These are phyloP conservation scores for Cerioporus squamosus DNA, from an alignment of 1,284 basidiomycete genomes.

Conservation along the genomic window DNA sequence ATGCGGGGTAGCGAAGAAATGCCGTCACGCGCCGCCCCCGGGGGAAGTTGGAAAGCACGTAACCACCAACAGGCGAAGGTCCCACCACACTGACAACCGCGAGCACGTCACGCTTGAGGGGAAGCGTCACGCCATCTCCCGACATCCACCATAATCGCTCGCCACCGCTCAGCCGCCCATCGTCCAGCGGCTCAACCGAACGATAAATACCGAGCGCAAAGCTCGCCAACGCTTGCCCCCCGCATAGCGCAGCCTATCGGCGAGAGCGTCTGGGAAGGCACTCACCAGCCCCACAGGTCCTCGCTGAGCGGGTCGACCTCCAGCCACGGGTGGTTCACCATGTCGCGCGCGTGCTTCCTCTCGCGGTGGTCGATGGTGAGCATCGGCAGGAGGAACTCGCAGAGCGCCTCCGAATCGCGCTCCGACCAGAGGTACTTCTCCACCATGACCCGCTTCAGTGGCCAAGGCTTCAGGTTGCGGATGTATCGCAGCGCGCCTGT, in stretches of 20 bases:
- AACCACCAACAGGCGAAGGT: background rate
- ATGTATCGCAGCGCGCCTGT: slow-evolving; percentile 74
- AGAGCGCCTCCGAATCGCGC: slow-evolving; percentile 60
- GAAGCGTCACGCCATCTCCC: slow-evolving; percentile 22
- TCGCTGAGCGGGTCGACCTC: slow-evolving; percentile 41
- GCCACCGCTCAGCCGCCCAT: slow-evolving; percentile 4
- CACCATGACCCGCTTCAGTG: slow-evolving; percentile 78
- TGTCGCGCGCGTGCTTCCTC: slow-evolving; percentile 73
- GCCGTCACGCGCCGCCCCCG: slow-evolving; percentile 11
- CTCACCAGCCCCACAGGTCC: slow-evolving; percentile 29
- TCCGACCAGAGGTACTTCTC: slow-evolving; percentile 83
- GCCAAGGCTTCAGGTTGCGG: slow-evolving; percentile 82
- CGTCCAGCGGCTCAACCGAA: background rate
- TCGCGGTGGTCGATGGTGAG: slow-evolving; percentile 71
- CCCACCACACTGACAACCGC: background rate
- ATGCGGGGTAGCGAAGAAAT: slow-evolving; percentile 2
- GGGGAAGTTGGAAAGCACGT: background rate
- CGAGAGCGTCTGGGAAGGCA: background rate
- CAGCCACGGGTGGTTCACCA: slow-evolving; percentile 79
- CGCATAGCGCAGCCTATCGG: background rate
- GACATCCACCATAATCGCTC: slow-evolving; percentile 21
- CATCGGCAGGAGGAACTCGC: slow-evolving; percentile 83
- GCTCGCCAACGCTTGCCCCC: background rate
- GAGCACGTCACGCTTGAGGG: slow-evolving; percentile 2
- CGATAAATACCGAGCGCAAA: slow-evolving; percentile 4